Percentiles rank a stretch among this genome's conserved stretches.
Conservation (phyloP, 306 rosid species). For the Oxytropis ochrocephala region DNA sequence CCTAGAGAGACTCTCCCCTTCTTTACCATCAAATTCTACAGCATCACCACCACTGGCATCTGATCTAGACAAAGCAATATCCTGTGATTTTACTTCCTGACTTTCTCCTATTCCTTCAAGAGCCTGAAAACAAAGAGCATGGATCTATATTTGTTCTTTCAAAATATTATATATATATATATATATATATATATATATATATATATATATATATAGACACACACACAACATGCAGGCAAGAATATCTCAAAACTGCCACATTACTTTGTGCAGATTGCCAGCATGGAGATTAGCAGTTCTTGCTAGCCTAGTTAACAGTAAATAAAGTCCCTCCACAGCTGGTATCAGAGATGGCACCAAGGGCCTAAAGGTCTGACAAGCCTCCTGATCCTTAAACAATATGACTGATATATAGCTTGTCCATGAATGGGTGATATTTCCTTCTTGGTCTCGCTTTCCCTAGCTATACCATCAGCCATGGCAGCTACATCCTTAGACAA, state of each 20-base stretch:
- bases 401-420: conserved; percentile 94
- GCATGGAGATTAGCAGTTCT: conserved; percentile 93
- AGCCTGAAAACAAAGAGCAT: conserved; percentile 49
- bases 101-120: conserved; percentile 98
- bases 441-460: conserved; percentile 70
- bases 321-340: conserved; percentile 80
- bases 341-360: conserved; percentile 65
- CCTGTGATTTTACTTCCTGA: conserved; percentile 77
- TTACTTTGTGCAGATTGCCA: conserved; percentile 93
- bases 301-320: conserved; percentile 80
- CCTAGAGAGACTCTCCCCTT: conserved; percentile 47
- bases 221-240: not conserved
- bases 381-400: conserved; percentile 72
- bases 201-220: not conserved
- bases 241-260: conserved; percentile 21
- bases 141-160: conserved; percentile 5
- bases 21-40: conserved; percentile 57
- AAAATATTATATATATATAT: conserved; percentile 3
- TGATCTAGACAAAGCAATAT: conserved; percentile 50
- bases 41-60: conserved; percentile 55
- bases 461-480: conserved; percentile 69
- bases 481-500: conserved; percentile 91
- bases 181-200: no score
- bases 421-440: conserved; percentile 90
- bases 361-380: conserved; percentile 68